Evolutionary conservation across 208 protist species (phyloP), one percentile per base, ranked within the genome.

Genomic region (Leishmania gerbilli): DNA sequence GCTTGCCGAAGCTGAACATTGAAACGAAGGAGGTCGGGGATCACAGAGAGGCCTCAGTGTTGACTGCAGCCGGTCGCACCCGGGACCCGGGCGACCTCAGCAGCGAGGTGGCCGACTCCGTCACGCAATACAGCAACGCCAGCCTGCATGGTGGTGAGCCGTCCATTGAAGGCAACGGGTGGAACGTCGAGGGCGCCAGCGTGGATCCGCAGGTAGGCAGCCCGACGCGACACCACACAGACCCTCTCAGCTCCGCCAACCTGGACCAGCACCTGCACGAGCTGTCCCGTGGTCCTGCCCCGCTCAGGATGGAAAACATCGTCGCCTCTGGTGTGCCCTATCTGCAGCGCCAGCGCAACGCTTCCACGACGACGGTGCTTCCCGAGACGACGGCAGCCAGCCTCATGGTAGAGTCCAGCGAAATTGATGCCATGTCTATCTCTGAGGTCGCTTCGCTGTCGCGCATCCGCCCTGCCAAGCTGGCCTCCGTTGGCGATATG

Each of bases 231-330:
- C 71, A 49, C 27, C 45, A 84, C 79, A 76, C 80, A 40, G 90
- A 93, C 49, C 79, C 88, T 7, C 88, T 93, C 31, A 93, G 80
- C 75, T 62, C 67, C 69, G 86, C 87, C 34, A 93, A 91, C 71
- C 78, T 93, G 0, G 60, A 89, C 79, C 84, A 84, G 81, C 88
- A 91, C 80, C 55, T 91, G n/a, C 77, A 84, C 24, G 80, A 93
- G 21, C 83, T 93, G 24, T 62, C 71, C 53, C 84, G 86, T 77
- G 90, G 90, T 8, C 85, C 88, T 31, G 74, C 87, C 21, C 85
- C 86, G 11, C 81, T 93, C 21, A 58, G 71, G 9, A 51, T 84
- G 45, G 88, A 91, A 62, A 93, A 91, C 65, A 86, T 93, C 27
- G 84, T 89, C 24, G 77, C 75, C n/a, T 56, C 76, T 34, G 47